A percentile compares a stretch with the other conserved stretches of the same genome.
Evolutionary conservation across 257 asterid species (phyloP).

Genomic region (Solanum bulbocastanum): DNA sequence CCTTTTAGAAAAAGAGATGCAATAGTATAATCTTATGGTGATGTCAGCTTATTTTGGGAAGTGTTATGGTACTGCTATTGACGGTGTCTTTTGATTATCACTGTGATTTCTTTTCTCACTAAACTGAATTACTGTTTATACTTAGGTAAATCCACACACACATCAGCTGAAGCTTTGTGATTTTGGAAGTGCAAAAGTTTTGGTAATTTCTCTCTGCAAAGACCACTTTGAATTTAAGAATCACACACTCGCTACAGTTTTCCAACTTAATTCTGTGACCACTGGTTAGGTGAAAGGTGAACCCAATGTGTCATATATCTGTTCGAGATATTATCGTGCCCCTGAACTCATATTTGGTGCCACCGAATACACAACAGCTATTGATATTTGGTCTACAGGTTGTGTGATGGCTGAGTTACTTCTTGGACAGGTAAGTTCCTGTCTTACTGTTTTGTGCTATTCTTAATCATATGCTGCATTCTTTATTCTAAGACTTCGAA

Average conservation of each 20-base stretch:
- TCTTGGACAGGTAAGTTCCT: constrained; percentile 66
- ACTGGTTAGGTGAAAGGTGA: constrained; percentile 85
- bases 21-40: neutral
- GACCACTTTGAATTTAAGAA: neutral
- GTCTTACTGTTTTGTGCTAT: neutral
- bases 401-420: constrained; percentile 98
- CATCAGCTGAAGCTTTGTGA: constrained; percentile 94
- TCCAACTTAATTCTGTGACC: constrained; percentile 3
- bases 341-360: constrained; percentile 99
- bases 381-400: constrained; percentile 95
- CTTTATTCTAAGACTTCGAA: constrained; percentile 9
- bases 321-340: constrained; percentile 97
- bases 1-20: neutral
- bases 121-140: constrained; percentile 18
- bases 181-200: constrained; percentile 96
- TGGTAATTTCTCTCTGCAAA: constrained; percentile 45
- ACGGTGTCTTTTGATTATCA: neutral
- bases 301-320: constrained; percentile 90
- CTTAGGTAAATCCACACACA: constrained; percentile 95
- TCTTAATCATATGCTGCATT: neutral
- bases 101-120: constrained; percentile 1
- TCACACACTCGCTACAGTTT: neutral
- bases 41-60: neutral
- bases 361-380: constrained; percentile 93
- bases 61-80: neutral